phyloP scores from a whole-genome alignment of 108 stramenopile species.

The Pseudonitzschia pungens region DNA sequence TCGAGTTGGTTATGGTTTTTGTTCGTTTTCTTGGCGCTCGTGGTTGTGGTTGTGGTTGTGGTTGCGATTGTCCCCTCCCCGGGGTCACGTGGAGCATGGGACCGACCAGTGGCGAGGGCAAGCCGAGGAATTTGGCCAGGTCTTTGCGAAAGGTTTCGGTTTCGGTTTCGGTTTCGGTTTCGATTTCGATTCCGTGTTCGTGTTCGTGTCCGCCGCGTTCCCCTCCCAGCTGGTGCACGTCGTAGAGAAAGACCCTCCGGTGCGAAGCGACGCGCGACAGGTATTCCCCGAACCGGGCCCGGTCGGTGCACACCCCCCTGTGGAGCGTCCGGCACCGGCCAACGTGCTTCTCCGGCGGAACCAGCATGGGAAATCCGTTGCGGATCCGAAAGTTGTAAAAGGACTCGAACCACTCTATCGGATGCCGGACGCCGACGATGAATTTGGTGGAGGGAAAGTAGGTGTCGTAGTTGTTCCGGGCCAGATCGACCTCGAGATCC shows the following conservation, averaged over 20 bases:
- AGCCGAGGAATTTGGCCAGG: constrained; percentile 44
- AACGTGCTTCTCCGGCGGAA: constrained; percentile 36
- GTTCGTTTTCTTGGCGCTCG: too few relatives aligned
- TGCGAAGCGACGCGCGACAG: constrained; percentile 24
- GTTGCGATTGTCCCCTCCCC: too few relatives aligned
- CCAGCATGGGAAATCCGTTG: constrained; percentile 53
- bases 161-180: too few relatives aligned
- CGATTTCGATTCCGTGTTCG: background rate
- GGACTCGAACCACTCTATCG: constrained; percentile 68
- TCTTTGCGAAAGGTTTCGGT: constrained; percentile 39
- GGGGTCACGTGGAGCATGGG: constrained; percentile 43
- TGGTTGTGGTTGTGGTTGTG: too few relatives aligned
- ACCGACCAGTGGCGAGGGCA: constrained; percentile 19
- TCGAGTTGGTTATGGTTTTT: too few relatives aligned
- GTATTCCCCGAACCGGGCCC: constrained; percentile 56
- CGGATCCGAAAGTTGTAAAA: constrained; percentile 78
- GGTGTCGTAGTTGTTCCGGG: constrained; percentile 31
- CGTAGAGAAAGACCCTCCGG: constrained; percentile 45
- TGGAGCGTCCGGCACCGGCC: constrained; percentile 31
- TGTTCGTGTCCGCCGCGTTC: background rate
- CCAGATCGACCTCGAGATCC: constrained; percentile 43
- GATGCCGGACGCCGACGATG: constrained; percentile 74
- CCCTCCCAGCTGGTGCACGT: constrained; percentile 47
- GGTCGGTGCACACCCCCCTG: constrained; percentile 60
- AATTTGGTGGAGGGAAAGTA: constrained; percentile 64